Percentiles rank a stretch among this genome's conserved stretches.
Conservation (phyloP, 148 eudicot species). For the Gaultheria prostrata region DNA sequence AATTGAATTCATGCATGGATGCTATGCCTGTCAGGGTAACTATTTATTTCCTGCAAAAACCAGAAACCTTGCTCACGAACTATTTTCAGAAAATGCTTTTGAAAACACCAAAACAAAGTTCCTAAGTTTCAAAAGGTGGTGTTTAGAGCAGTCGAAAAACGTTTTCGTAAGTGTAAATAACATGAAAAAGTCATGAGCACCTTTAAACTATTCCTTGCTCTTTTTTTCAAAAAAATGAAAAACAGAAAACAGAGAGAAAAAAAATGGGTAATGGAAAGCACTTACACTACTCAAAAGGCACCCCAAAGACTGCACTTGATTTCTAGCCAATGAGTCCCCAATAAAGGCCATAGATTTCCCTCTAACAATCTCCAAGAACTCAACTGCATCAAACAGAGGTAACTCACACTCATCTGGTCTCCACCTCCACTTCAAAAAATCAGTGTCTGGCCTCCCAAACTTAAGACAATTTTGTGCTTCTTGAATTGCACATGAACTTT, state of each 20-base stretch:
- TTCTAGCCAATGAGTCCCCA: conserved; percentile 47
- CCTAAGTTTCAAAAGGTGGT: background rate
- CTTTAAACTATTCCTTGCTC: background rate
- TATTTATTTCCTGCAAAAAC: background rate
- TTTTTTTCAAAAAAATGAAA: background rate
- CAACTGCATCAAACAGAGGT: conserved; percentile 24
- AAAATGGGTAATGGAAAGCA: background rate
- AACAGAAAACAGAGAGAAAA: background rate
- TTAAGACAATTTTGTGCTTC: background rate
- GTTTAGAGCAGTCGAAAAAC: background rate
- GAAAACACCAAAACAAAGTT: background rate
- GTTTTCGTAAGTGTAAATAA: background rate
- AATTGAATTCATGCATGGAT: background rate
- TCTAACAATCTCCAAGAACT: conserved; percentile 25
- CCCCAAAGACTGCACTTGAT: conserved; percentile 41
- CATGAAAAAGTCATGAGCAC: background rate
- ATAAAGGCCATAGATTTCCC: conserved; percentile 38
- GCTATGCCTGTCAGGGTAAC: background rate
- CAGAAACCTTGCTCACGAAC: background rate
- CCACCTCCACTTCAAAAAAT: conserved; percentile 47
- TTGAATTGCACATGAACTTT: background rate
- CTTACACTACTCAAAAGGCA: conserved; percentile 32
- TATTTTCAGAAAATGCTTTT: background rate
- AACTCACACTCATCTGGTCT: conserved; percentile 36
- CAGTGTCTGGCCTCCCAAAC: conserved; percentile 36